These are phyloP conservation scores for Suhomyces ambrosiae DNA, from an alignment of 1,139 yeast genomes.

Conservation along the genomic window DNA sequence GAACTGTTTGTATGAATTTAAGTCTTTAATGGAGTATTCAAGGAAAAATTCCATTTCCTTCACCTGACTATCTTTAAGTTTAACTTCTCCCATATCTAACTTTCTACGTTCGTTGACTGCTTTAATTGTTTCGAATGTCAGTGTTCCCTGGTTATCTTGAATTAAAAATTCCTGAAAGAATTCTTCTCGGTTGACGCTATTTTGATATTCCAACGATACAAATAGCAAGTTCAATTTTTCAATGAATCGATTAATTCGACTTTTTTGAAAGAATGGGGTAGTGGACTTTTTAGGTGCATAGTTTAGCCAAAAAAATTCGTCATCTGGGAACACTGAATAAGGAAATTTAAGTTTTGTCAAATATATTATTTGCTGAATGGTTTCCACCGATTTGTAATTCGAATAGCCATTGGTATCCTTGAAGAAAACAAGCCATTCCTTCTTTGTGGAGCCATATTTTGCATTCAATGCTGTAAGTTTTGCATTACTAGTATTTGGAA, in stretches of 20 bases:
- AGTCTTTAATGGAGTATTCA: slow-evolving; percentile 53
- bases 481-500: slow-evolving; percentile 21
- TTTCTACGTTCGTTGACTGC: slow-evolving; percentile 23
- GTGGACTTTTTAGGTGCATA: slow-evolving; percentile 31
- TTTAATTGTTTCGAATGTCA: slow-evolving; percentile 39
- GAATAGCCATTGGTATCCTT: slow-evolving; percentile 21
- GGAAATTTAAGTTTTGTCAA: slow-evolving; percentile 38
- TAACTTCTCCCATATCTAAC: slow-evolving; percentile 25
- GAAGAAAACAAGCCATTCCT: slow-evolving; percentile 40
- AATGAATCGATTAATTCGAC: slow-evolving; percentile 49
- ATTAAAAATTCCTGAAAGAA: slow-evolving; percentile 47
- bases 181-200: slow-evolving; percentile 25
- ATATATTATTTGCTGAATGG: slow-evolving; percentile 39
- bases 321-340: slow-evolving; percentile 41
- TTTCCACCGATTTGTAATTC: slow-evolving; percentile 37
- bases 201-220: slow-evolving; percentile 36
- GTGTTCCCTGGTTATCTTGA: slow-evolving; percentile 20
- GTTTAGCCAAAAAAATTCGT: slow-evolving; percentile 39
- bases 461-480: slow-evolving; percentile 37
- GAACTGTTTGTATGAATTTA: slow-evolving; percentile 33
- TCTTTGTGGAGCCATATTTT: slow-evolving; percentile 32
- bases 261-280: slow-evolving; percentile 38
- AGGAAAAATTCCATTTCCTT: slow-evolving; percentile 60
- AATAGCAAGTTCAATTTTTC: slow-evolving; percentile 52
- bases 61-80: slow-evolving; percentile 29